Conservation (phyloP, 2,329 filamentous ascomycete genomes). For the Stagonosporopsis chrysanthemi region DNA sequence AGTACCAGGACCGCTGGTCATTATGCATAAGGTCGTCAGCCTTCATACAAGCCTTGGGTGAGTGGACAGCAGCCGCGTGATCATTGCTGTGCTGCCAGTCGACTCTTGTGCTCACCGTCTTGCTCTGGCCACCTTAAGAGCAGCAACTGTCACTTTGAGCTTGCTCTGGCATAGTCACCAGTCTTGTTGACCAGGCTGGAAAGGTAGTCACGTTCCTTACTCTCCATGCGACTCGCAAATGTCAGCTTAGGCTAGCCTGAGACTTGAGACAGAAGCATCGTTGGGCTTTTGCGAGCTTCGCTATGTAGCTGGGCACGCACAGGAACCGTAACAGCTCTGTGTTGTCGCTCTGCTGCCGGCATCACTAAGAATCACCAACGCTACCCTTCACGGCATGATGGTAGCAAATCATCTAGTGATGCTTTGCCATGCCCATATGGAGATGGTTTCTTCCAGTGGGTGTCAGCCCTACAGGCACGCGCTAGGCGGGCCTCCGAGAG, state of each 20-base stretch:
- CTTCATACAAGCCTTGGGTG: slow-evolving; percentile 9
- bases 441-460: not conserved
- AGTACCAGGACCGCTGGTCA: slow-evolving; percentile 10
- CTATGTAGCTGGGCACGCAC: not conserved
- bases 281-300: not conserved
- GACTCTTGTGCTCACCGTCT: not conserved
- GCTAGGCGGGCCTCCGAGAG: slow-evolving; percentile 21
- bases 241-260: not conserved
- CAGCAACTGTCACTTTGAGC: not conserved
- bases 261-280: not conserved
- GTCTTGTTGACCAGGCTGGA: not conserved
- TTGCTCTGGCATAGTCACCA: not conserved
- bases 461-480: slow-evolving; percentile 10
- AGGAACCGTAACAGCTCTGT: not conserved
- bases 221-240: not conserved
- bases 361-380: not conserved
- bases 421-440: not conserved
- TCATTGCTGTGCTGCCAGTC: not conserved
- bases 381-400: not conserved
- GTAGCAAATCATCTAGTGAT: not conserved
- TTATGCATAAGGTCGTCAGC: slow-evolving; percentile 6
- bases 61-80: slow-evolving; percentile 18
- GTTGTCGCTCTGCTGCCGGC: not conserved
- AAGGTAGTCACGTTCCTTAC: not conserved
- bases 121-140: not conserved